Base-by-base conservation (phyloP, 2,329 filamentous ascomycete species). In the Arthrobotrys pseudoclavata region DNA sequence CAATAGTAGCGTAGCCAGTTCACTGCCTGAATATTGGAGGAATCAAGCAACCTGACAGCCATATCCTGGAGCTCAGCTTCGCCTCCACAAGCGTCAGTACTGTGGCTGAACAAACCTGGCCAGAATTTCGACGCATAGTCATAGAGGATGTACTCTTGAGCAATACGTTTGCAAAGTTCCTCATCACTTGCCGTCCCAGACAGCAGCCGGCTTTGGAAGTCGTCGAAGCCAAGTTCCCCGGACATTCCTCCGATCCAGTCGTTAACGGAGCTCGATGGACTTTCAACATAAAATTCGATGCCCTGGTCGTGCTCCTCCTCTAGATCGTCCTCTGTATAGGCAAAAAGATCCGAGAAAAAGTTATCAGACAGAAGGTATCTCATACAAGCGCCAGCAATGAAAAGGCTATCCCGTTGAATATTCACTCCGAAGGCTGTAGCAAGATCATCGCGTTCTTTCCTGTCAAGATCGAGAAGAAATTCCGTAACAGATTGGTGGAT, bases 71-170 rank as follows among this genome's bases (percentile, higher is more conserved):
- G 15, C 22, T 63, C 40, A 47, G 26, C 47, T 13, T 29, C 42
- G 37, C 18, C 34, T 52, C 22, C 24, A 24, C 37, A 12, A 18
- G 26, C 24, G 6, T 52, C 15, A 13, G 37, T 29, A 22, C 3
- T 31, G 1, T 64, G 45, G 15, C 40, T 3, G n/a, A 64, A 48
- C 37, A 64, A 48, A 26, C 47, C 9, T 24, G 62, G 40, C 62
- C 62, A 66, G 62, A 37, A 53, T 24, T 47, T 66, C 29, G 62
- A 50, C n/a, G 62, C 62, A n/a, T 66, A 66, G 29, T 66, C 62
- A n/a, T 66, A 66, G 29, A 66, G 26, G 18, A 4, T 13, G 26
- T 66, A 53, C 20, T 18, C n/a, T 18, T 37, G 13, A 20, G 62
- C 12, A 29, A 66, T 66, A 48, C 22, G 18, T 31, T 22, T 34